Base-by-base conservation (phyloP, 2,329 filamentous ascomycete genomes). In the Madurella fahalii region DNA sequence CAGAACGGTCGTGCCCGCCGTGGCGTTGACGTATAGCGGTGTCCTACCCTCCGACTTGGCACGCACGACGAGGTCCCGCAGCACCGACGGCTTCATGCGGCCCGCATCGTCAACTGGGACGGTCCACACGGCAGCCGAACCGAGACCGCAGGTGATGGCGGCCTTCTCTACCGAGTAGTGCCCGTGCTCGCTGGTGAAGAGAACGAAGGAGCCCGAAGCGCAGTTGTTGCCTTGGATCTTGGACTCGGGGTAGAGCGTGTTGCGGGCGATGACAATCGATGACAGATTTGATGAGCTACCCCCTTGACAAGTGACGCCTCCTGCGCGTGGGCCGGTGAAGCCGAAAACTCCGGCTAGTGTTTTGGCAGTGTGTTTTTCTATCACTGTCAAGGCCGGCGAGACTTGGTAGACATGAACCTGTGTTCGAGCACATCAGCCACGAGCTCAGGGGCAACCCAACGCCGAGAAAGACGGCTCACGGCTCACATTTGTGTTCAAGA, bases 91-190 rank as follows among this genome's bases (percentile, higher is more conserved):
- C 25, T 82, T 76, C 85, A 97, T 95, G 47, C 82, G 77, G 1
- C 93, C 93, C 11, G 74, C 64, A 0, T 71, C 69, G 68, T 96
- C 90, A 18, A 96, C 83, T 4, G 88, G 81, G 0, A 97, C 87
- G 25, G 78, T 67, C 70, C 87, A 83, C 25, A 96, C 91, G 58
- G 83, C 83, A 17, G 77, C 75, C 30, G 83, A 85, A 9, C 94
- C 94, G 39, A 99, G 81, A 0, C 94, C 94, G 64, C 87, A 87
- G 67, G 93, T 87, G 67, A 93, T 87, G n/a, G 92, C 92, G 2
- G 91, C 92, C 74, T 97, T 97, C 66, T 96, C 90, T 25, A 97
- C 83, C 5, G 86, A 92, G 75, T 97, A 99, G 76, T 97, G 94
- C 0, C 93, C 92, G 69, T 97, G 91, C 1, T 80, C 84, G 61